Conservation (phyloP, 2,329 filamentous ascomycete genomes). For the Calonectria pseudoreteaudii region DNA sequence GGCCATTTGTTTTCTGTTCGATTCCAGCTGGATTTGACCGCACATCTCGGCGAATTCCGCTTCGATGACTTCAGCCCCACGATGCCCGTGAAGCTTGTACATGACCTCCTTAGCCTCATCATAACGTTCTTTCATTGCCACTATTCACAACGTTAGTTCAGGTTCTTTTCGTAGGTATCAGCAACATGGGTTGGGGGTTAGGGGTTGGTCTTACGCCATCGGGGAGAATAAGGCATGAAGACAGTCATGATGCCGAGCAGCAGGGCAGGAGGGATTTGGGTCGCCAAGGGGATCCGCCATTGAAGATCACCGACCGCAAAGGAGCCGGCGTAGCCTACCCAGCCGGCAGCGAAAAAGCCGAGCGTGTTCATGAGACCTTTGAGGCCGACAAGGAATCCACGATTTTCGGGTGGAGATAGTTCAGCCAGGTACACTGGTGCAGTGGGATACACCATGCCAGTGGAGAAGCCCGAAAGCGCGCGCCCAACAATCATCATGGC, state of each 20-base stretch:
- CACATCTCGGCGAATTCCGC: slow-evolving; percentile 26
- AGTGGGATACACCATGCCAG: slow-evolving; percentile 49
- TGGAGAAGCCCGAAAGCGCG: slow-evolving; percentile 55
- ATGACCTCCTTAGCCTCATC: slow-evolving; percentile 26
- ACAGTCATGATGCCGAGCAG: slow-evolving; percentile 36
- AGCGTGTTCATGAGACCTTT: slow-evolving; percentile 45
- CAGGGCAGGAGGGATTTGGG: slow-evolving; percentile 45
- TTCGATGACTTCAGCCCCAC: slow-evolving; percentile 24
- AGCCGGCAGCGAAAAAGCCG: slow-evolving; percentile 34
- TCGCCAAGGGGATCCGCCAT: slow-evolving; percentile 51
- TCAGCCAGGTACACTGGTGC: slow-evolving; percentile 53
- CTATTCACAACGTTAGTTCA: neutral
- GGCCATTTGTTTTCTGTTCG: neutral
- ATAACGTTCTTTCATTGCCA: slow-evolving; percentile 22
- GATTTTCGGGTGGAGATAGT: slow-evolving; percentile 56
- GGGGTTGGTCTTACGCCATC: slow-evolving; percentile 36
- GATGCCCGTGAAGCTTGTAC: slow-evolving; percentile 19
- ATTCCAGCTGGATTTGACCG: slow-evolving; percentile 22
- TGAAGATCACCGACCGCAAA: slow-evolving; percentile 47
- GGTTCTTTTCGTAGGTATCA: neutral
- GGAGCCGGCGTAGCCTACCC: slow-evolving; percentile 43
- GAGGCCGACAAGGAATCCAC: slow-evolving; percentile 55
- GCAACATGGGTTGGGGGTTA: neutral
- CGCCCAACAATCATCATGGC: slow-evolving; percentile 56
- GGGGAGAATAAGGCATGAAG: slow-evolving; percentile 41